phyloP scores from a whole-genome alignment of 192 early-diverging fungal genomes.

The Podila horticola region DNA sequence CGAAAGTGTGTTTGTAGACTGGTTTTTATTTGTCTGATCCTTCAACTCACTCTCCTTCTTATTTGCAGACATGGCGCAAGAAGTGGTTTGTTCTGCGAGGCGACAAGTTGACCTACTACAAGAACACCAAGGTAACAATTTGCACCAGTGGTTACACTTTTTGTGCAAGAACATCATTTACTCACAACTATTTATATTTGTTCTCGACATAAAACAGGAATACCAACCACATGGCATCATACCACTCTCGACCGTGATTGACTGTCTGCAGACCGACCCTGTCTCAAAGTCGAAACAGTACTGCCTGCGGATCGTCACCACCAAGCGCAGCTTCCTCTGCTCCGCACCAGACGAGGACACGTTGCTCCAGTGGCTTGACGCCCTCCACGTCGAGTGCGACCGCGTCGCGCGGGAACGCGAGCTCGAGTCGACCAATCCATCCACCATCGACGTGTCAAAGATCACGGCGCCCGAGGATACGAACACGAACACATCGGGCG shows the following conservation, averaged over 20 bases:
- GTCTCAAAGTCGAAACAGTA: conserved; percentile 61
- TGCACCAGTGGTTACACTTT: too few species aligned
- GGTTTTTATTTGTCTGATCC: neutral
- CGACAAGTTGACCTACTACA: conserved; percentile 67
- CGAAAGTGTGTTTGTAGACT: neutral
- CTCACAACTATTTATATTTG: neutral
- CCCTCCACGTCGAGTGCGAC: conserved; percentile 55
- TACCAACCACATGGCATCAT: conserved; percentile 62
- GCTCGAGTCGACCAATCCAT: too few species aligned
- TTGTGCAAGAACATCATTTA: too few species aligned
- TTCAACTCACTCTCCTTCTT: conserved; percentile 5
- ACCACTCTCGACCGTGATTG: conserved; percentile 59
- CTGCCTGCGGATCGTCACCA: conserved; percentile 65
- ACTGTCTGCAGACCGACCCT: conserved; percentile 63
- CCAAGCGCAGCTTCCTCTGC: conserved; percentile 62
- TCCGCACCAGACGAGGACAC: conserved; percentile 58
- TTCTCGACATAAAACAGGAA: conserved; percentile 32
- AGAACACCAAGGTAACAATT: conserved; percentile 62
- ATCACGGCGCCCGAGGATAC: too few species aligned
- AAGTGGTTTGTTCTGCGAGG: conserved; percentile 72
- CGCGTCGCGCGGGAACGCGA: conserved; percentile 19
- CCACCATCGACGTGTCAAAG: too few species aligned
- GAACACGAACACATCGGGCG: too few species aligned
- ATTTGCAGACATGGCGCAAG: conserved; percentile 63
- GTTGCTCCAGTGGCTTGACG: conserved; percentile 61